Conservation (phyloP, 257 asterid species). For the Solanum arcanum region DNA sequence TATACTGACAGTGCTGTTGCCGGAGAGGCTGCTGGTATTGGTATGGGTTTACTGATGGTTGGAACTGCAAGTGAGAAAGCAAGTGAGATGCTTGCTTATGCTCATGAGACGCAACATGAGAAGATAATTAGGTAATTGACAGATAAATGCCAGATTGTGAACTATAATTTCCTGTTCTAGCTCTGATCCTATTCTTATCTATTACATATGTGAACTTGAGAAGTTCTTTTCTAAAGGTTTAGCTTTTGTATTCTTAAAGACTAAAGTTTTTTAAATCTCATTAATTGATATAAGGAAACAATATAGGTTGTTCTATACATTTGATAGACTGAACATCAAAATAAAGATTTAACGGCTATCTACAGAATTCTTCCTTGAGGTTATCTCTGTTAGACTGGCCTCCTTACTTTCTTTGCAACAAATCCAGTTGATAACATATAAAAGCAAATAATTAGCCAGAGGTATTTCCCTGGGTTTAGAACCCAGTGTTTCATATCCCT, state of each 20-base stretch:
- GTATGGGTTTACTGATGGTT: conserved; percentile 96
- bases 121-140: conserved; percentile 72
- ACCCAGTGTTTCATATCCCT: background rate
- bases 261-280: background rate
- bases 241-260: background rate
- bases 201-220: background rate
- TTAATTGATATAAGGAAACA: background rate
- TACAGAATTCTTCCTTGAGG: background rate
- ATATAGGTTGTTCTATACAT: background rate
- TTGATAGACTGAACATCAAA: background rate
- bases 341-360: background rate
- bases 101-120: conserved; percentile 97
- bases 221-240: background rate
- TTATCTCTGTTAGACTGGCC: background rate
- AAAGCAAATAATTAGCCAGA: background rate
- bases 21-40: conserved; percentile 98
- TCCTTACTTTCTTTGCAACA: background rate
- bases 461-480: background rate
- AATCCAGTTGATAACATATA: background rate
- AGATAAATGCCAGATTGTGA: background rate
- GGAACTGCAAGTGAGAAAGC: conserved; percentile 98
- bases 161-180: background rate
- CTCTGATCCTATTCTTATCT: background rate
- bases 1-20: conserved; percentile 98
- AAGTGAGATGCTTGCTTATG: conserved; percentile 91